Evolutionary conservation across 306 rosid genomes (phyloP).

Genomic region (Prosopis cineraria): DNA sequence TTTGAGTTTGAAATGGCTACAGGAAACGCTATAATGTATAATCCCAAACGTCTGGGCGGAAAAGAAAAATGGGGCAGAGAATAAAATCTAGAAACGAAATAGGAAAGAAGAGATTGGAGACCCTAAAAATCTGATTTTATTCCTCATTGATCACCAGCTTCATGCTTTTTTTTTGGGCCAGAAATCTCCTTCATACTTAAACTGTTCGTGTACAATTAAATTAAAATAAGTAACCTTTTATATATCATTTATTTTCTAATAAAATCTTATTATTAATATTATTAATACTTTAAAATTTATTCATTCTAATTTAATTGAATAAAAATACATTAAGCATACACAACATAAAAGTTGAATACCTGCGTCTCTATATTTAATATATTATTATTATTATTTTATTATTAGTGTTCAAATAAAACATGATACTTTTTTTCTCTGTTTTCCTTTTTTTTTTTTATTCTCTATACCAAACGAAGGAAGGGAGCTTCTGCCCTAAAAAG

Average conservation of each 20-base stretch:
- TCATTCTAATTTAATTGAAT: no score
- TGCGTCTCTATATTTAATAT: no score
- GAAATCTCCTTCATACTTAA: no score
- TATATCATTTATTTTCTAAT: no score
- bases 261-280: no score
- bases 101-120: neutral
- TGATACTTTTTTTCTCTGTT: neutral
- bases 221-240: no score
- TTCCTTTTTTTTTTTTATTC: neutral
- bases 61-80: neutral
- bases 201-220: no score
- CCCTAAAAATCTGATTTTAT: slow-evolving; percentile 50
- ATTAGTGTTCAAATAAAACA: no score
- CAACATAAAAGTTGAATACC: no score
- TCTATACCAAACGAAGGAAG: neutral
- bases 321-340: no score
- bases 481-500: neutral
- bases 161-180: no score
- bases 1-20: slow-evolving; percentile 30
- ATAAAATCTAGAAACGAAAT: slow-evolving; percentile 39
- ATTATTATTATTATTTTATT: neutral
- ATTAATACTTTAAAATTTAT: no score
- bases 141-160: slow-evolving; percentile 34
- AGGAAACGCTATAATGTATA: slow-evolving; percentile 18
- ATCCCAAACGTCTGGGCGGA: slow-evolving; percentile 5